phyloP scores from a whole-genome alignment of 1,139 yeast species.

The Sugiyamaella neomexicana region DNA sequence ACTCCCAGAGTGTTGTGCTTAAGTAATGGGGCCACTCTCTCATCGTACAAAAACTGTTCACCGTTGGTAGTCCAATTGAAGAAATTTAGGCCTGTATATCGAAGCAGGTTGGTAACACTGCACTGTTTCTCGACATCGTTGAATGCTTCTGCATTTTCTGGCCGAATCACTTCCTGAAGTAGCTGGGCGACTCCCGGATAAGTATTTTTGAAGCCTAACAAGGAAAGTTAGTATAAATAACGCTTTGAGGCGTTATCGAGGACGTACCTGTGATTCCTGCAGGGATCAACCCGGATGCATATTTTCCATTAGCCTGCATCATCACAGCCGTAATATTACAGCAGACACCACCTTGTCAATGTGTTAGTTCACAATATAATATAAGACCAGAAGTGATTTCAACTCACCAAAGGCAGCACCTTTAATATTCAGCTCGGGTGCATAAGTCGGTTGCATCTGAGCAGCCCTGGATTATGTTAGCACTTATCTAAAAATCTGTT shows the following conservation, averaged over 20 bases:
- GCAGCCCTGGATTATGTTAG: constrained; percentile 27
- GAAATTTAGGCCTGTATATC: constrained; percentile 25
- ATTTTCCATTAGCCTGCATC: constrained; percentile 24
- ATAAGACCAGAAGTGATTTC: constrained; percentile 9
- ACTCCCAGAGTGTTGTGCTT: constrained; percentile 27
- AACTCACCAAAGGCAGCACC: constrained; percentile 30
- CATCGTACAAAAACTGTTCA: constrained; percentile 20
- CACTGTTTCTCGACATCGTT: constrained; percentile 24
- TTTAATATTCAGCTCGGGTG: constrained; percentile 33
- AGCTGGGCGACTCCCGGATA: constrained; percentile 31
- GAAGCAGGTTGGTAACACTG: constrained; percentile 23
- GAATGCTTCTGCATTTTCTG: constrained; percentile 21
- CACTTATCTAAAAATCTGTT: background rate
- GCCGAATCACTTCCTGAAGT: constrained; percentile 16
- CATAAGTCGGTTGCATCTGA: constrained; percentile 33
- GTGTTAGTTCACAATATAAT: background rate
- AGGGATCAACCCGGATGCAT: constrained; percentile 33
- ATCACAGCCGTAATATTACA: constrained; percentile 26
- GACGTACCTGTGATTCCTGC: constrained; percentile 24
- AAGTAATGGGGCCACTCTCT: constrained; percentile 19
- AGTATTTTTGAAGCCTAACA: constrained; percentile 34
- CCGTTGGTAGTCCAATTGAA: constrained; percentile 27
- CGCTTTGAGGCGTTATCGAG: background rate
- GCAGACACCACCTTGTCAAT: constrained; percentile 3
- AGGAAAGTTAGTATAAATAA: background rate